These are phyloP conservation scores for Kwoniella sp. DNA, from an alignment of 768 basidiomycete genomes.

Conservation along the genomic window DNA sequence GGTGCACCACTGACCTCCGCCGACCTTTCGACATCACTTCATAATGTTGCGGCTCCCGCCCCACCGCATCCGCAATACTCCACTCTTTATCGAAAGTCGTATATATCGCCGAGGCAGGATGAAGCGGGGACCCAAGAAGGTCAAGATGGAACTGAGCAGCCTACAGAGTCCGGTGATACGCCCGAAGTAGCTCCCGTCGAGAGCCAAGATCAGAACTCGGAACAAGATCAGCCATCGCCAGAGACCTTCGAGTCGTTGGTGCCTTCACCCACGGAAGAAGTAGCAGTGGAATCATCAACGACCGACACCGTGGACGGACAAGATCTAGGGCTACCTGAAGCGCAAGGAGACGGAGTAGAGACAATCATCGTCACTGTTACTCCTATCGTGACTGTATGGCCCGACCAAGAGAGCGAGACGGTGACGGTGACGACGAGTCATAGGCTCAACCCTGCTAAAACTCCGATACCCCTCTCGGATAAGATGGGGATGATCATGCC, in stretches of 20 bases:
- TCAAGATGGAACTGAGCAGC: neutral
- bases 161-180: neutral
- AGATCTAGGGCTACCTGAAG: neutral
- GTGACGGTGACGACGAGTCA: constrained; percentile 13
- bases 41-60: neutral
- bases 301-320: neutral
- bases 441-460: constrained; percentile 18
- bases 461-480: constrained; percentile 36
- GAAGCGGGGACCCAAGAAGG: neutral
- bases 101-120: neutral
- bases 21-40: neutral
- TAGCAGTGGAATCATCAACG: neutral
- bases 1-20: too few species aligned
- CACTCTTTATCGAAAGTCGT: neutral
- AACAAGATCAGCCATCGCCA: neutral
- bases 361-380: constrained; percentile 16
- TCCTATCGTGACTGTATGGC: constrained; percentile 16
- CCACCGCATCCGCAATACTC: neutral
- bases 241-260: neutral
- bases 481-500: constrained; percentile 56
- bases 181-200: too few species aligned
- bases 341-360: neutral
- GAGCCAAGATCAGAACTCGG: neutral
- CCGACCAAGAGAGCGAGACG: constrained; percentile 5
- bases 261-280: constrained; percentile 1